Evolutionary conservation across 78 protist species (phyloP), one percentile per base, ranked within the genome.

Genomic region (Creolimax fragrantissima): DNA sequence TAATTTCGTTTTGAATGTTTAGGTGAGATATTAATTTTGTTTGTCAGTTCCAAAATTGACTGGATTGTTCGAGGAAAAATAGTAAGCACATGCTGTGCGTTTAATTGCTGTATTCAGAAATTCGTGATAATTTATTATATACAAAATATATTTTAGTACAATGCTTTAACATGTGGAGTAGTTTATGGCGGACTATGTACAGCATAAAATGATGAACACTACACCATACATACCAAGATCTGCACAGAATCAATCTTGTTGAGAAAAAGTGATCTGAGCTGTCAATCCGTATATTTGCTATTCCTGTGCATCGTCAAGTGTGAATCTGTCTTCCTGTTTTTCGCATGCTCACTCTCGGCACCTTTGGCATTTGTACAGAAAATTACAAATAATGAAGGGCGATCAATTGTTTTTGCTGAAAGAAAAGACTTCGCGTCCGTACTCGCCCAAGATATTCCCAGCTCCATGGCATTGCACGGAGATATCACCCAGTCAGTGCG

Each of bases 401-500:
- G 92, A 7, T 24, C 5, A 43, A 74, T 90, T 32, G 84, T 90
- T 36, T 90, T 90, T 5, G 42, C 88, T 37, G n/a, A 5, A 35
- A 90, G 89, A 17, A 90, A 90, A 88, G 11, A 43, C 47, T 41
- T 39, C 39, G 85, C 86, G 81, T 43, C 45, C 43, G 81, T 35
- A 17, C 92, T 90, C 0, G 90, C 66, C 66, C 35, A 3, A 41
- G 3, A 4, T 11, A 35, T 17, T 37, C 66, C 39, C 85, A 36
- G 32, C 3, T 5, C 88, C 3, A 44, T 84, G 88, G 93, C 83
- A 3, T 85, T 92, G 3, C 93, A 92, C 90, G 93, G 93, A 32
- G 93, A 92, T 2, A n/a, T 92, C 35, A 41, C 90, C 39, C 93
- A 92, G 45, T 39, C 41, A 42, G 84, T 58, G 35, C 36, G 89